Evolutionary conservation across 306 rosid species (phyloP).

Genomic region (Parietaria judaica): DNA sequence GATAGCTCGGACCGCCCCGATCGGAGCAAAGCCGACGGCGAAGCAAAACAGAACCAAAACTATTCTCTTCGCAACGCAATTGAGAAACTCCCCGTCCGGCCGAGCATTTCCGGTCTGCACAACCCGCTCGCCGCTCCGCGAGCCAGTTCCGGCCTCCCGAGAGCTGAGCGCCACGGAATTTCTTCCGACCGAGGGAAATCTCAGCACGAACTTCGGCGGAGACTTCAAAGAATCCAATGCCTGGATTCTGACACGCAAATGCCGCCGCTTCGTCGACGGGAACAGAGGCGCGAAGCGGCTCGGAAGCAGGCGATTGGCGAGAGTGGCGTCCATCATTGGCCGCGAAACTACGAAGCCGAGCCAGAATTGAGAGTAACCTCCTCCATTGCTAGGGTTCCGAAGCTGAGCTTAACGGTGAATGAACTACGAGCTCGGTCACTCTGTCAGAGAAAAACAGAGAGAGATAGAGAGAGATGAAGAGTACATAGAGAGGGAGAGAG

Average conservation of each 20-base stretch:
- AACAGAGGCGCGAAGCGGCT: constrained; percentile 17
- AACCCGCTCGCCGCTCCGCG: background rate
- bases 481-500: background rate
- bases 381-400: constrained; percentile 16
- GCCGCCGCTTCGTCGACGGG: constrained; percentile 9
- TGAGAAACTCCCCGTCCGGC: constrained; percentile 15
- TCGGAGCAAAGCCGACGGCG: constrained; percentile 46
- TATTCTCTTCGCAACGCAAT: constrained; percentile 26
- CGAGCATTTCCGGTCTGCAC: constrained; percentile 1
- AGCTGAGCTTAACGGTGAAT: background rate
- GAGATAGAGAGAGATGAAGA: background rate
- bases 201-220: background rate
- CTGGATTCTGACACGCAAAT: constrained; percentile 24
- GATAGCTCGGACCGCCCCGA: constrained; percentile 35
- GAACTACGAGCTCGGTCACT: background rate
- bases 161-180: constrained; percentile 1
- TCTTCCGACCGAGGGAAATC: constrained; percentile 8
- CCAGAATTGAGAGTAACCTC: background rate
- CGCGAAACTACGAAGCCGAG: background rate
- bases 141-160: constrained; percentile 18
- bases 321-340: constrained; percentile 35
- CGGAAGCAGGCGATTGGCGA: constrained; percentile 13
- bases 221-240: constrained; percentile 16
- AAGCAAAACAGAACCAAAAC: constrained; percentile 42
- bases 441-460: background rate